These are phyloP conservation scores for Phanerochaete sordida DNA, from an alignment of 768 basidiomycete species.

Conservation along the genomic window DNA sequence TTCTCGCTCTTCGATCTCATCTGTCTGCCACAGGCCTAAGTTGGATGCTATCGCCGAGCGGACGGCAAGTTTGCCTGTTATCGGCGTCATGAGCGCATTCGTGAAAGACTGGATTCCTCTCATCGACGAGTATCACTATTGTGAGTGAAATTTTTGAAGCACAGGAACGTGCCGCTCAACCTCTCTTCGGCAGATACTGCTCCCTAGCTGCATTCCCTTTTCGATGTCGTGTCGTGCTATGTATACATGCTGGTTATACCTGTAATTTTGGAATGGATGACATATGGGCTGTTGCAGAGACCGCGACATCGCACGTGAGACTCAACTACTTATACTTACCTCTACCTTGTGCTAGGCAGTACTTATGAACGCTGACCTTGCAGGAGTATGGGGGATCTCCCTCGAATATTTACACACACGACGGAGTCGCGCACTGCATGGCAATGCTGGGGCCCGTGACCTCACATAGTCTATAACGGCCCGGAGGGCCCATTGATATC, in stretches of 20 bases:
- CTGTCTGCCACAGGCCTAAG: slow-evolving; percentile 55
- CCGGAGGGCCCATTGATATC: no score
- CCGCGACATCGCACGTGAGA: slow-evolving; percentile 4
- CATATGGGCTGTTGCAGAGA: neutral
- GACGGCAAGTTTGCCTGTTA: slow-evolving; percentile 53
- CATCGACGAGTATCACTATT: slow-evolving; percentile 90
- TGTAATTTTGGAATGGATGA: neutral
- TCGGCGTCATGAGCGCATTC: slow-evolving; percentile 67
- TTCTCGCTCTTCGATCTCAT: neutral
- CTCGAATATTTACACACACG: no score
- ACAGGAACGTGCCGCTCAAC: neutral
- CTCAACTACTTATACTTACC: no score
- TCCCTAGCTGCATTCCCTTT: slow-evolving; percentile 29
- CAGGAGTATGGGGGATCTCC: no score
- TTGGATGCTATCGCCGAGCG: slow-evolving; percentile 58
- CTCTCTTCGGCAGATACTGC: slow-evolving; percentile 34
- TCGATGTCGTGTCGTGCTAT: neutral
- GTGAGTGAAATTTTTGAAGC: slow-evolving; percentile 41
- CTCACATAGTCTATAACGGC: no score
- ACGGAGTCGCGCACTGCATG: no score
- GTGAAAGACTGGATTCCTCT: slow-evolving; percentile 85
- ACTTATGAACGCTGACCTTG: no score
- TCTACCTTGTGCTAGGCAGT: no score
- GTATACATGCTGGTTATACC: neutral
- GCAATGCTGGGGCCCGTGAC: no score